phyloP scores from a whole-genome alignment of 1,139 yeast species.

The Saccharomyces hybrid region DNA sequence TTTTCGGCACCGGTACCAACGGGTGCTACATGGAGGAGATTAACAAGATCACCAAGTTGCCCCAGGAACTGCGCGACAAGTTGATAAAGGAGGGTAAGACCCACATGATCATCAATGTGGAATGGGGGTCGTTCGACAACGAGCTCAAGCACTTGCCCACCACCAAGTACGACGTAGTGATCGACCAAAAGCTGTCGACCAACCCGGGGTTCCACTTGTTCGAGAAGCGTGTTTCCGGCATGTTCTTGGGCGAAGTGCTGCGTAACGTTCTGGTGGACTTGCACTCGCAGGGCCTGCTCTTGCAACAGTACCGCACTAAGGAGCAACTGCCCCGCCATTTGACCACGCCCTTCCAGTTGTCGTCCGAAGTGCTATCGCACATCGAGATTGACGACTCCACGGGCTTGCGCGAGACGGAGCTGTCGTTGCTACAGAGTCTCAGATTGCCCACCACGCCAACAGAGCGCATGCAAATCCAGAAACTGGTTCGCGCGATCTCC shows the following conservation, averaged over 20 bases:
- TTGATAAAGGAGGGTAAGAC: conserved; percentile 46
- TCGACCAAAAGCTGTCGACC: conserved; percentile 63
- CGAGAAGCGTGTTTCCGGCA: conserved; percentile 89
- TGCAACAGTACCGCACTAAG: conserved; percentile 46
- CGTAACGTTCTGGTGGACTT: conserved; percentile 67
- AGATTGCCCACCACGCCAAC: conserved; percentile 59
- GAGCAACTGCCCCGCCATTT: conserved; percentile 60
- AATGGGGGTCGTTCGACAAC: conserved; percentile 96
- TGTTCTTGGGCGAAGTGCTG: conserved; percentile 87
- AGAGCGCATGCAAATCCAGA: conserved; percentile 67
- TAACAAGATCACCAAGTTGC: conserved; percentile 61
- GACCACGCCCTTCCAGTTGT: conserved; percentile 66
- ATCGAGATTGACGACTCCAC: conserved; percentile 77
- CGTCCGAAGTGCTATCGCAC: conserved; percentile 76
- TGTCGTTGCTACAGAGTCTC: conserved; percentile 54
- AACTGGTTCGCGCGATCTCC: conserved; percentile 68
- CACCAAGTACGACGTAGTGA: conserved; percentile 62
- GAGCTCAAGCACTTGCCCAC: conserved; percentile 61
- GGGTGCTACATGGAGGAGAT: conserved; percentile 83
- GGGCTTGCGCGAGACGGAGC: conserved; percentile 57
- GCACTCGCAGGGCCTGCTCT: conserved; percentile 49
- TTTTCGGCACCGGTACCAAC: conserved; percentile 94
- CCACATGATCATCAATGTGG: conserved; percentile 88
- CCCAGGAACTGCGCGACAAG: conserved; percentile 36
- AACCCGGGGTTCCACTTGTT: conserved; percentile 83